These are phyloP conservation scores for Botryotinia globosa DNA, from an alignment of 2,329 filamentous ascomycete genomes.

Conservation along the genomic window DNA sequence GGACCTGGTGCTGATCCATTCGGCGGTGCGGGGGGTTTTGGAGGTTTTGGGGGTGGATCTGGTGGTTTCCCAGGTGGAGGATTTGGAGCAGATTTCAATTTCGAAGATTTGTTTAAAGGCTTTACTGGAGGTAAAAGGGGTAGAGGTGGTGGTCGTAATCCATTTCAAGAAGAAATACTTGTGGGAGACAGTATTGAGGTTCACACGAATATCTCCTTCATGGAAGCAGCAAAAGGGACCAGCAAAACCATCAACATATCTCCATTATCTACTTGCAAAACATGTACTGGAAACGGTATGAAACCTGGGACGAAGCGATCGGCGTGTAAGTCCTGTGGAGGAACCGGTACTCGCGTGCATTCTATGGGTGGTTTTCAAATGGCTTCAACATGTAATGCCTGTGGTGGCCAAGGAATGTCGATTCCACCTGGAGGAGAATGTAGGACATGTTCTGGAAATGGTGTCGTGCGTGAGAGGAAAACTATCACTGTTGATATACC, in stretches of 20 bases:
- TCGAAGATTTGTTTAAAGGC: conserved; percentile 91
- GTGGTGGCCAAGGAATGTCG: conserved; percentile 72
- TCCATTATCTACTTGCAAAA: conserved; percentile 75
- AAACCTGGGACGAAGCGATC: conserved; percentile 74
- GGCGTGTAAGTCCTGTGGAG: conserved; percentile 76
- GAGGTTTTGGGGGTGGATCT: conserved; percentile 47
- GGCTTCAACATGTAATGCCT: conserved; percentile 81
- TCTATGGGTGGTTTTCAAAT: conserved; percentile 96
- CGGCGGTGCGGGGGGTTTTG: conserved; percentile 60
- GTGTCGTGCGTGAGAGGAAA: conserved; percentile 78
- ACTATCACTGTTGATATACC: conserved; percentile 89
- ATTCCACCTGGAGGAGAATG: conserved; percentile 82
- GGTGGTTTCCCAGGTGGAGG: conserved; percentile 55
- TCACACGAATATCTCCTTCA: conserved; percentile 87
- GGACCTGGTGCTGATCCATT: conserved; percentile 58
- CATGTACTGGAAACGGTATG: conserved; percentile 79
- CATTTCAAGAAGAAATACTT: conserved; percentile 75
- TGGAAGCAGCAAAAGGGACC: conserved; percentile 91
- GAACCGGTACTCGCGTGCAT: conserved; percentile 82
- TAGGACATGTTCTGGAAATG: conserved; percentile 73
- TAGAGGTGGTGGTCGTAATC: conserved; percentile 52
- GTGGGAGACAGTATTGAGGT: conserved; percentile 97
- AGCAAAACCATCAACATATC: conserved; percentile 85
- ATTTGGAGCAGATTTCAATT: conserved; percentile 83
- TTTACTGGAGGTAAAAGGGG: conserved; percentile 55